A percentile compares a stretch with the other conserved stretches of the same genome.
These are phyloP conservation scores for Calycina herbarum DNA, from an alignment of 2,329 filamentous ascomycete genomes.

Conservation along the genomic window DNA sequence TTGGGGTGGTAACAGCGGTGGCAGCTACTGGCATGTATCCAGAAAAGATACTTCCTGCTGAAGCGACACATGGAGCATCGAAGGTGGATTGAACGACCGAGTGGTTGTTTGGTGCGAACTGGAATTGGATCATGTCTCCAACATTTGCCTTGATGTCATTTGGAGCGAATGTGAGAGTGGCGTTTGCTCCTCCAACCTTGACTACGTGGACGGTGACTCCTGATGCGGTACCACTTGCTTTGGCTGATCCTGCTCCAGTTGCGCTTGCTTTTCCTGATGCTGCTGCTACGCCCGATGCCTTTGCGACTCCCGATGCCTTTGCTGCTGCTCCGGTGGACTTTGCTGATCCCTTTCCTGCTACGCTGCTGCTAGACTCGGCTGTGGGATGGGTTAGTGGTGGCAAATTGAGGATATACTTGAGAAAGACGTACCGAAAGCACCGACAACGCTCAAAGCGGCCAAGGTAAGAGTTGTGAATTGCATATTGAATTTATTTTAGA, in stretches of 20 bases:
- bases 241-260: slow-evolving; percentile 11
- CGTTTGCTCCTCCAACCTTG: slow-evolving; percentile 53
- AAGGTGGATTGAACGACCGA: slow-evolving; percentile 78
- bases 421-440: slow-evolving; percentile 32
- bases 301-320: slow-evolving; percentile 8
- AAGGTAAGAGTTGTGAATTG: slow-evolving; percentile 35
- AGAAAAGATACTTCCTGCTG: slow-evolving; percentile 60
- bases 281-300: slow-evolving; percentile 1
- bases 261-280: background rate
- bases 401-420: slow-evolving; percentile 3
- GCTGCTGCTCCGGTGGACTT: slow-evolving; percentile 9
- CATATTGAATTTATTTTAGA: slow-evolving; percentile 32
- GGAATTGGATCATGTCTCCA: slow-evolving; percentile 67
- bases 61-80: slow-evolving; percentile 65
- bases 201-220: slow-evolving; percentile 59
- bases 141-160: slow-evolving; percentile 61
- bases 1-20: slow-evolving; percentile 54
- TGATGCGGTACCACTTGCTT: slow-evolving; percentile 4
- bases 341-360: slow-evolving; percentile 1
- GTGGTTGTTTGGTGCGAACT: slow-evolving; percentile 70
- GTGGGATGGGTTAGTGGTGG: slow-evolving; percentile 6
- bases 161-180: slow-evolving; percentile 61
- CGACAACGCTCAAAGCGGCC: slow-evolving; percentile 34
- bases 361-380: slow-evolving; percentile 11
- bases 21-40: slow-evolving; percentile 66